Conservation (phyloP, 768 basidiomycete species). For the Lactarius evosmus region DNA sequence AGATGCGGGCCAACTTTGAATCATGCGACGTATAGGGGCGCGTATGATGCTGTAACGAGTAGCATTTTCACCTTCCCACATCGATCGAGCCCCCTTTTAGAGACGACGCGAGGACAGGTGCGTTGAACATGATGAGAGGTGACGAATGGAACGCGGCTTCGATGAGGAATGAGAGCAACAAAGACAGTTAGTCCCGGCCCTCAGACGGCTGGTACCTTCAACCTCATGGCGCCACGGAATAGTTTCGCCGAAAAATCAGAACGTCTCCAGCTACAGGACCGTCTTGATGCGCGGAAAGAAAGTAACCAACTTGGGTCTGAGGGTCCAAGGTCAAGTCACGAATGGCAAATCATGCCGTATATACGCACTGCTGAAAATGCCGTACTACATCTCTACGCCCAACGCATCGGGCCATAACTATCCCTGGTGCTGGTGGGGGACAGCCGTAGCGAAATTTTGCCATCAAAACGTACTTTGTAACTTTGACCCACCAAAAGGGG, state of each 20-base stretch:
- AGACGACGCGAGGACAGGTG: not conserved
- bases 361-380: not conserved
- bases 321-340: not conserved
- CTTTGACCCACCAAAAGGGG: not conserved
- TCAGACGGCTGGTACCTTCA: not conserved
- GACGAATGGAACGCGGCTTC: not conserved
- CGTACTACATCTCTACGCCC: not conserved
- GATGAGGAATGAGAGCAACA: not conserved
- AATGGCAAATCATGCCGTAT: not conserved
- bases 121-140: not conserved
- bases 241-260: not conserved
- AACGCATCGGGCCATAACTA: no score
- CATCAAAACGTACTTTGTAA: not conserved
- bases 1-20: slow-evolving; percentile 50
- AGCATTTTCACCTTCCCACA: slow-evolving; percentile 71
- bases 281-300: not conserved
- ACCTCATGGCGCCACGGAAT: not conserved
- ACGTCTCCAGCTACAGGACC: not conserved
- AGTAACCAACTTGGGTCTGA: not conserved
- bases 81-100: slow-evolving; percentile 40
- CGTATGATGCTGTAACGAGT: slow-evolving; percentile 58
- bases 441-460: not conserved
- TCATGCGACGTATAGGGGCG: slow-evolving; percentile 59
- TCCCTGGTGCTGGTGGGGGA: not conserved
- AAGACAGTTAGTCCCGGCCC: not conserved